phyloP scores from a whole-genome alignment of 306 rosid genomes.

The Dicorynia guianensis region DNA sequence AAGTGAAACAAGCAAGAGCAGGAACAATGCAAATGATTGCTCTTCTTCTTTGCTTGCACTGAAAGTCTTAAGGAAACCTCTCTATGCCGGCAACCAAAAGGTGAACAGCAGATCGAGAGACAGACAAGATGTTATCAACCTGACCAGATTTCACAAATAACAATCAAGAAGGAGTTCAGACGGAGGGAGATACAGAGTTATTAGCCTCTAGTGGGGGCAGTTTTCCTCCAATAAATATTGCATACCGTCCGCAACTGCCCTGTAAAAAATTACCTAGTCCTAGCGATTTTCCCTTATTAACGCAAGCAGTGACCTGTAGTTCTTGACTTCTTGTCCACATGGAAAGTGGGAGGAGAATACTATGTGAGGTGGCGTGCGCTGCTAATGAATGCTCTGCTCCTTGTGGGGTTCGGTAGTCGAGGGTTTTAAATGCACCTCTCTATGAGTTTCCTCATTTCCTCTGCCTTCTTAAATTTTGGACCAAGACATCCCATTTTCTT shows the following conservation, averaged over 20 bases:
- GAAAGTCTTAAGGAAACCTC: neutral
- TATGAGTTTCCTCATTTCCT: neutral
- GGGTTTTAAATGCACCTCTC: slow-evolving; percentile 12
- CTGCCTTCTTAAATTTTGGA: neutral
- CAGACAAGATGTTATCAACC: neutral
- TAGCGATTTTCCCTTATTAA: slow-evolving; percentile 9
- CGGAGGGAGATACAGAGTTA: neutral
- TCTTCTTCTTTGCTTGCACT: neutral
- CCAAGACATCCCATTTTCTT: neutral
- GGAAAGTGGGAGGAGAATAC: no score
- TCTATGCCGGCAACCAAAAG: no score
- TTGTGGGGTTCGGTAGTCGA: neutral
- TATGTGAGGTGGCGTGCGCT: neutral
- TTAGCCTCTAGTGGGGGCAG: neutral
- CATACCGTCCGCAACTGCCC: neutral
- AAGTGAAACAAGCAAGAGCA: no score
- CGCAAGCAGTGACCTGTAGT: neutral
- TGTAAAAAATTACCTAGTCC: neutral
- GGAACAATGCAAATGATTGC: no score
- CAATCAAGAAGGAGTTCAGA: neutral
- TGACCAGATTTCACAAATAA: neutral
- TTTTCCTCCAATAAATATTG: neutral
- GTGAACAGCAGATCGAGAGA: neutral
- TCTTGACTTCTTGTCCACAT: no score
- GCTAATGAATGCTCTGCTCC: slow-evolving; percentile 11